Evolutionary conservation across 441 rosid species (phyloP).

Genomic region (Croton setiger): DNA sequence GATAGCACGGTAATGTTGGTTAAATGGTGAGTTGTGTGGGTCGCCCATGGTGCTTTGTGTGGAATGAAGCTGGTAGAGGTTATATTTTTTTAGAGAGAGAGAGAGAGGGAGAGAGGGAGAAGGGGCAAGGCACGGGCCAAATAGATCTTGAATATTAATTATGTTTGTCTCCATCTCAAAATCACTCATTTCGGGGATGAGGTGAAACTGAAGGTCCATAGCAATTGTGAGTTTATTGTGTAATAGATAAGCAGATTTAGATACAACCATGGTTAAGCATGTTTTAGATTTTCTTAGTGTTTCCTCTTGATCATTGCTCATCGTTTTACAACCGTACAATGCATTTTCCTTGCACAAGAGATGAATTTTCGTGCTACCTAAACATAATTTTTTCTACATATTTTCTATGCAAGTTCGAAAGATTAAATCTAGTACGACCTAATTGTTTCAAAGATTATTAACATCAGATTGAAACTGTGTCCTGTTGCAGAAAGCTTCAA

Average conservation of each 20-base stretch:
- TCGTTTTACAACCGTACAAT: neutral
- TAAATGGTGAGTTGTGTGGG: neutral
- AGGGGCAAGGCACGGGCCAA: neutral
- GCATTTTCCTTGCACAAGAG: constrained; percentile 5
- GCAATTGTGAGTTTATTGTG: neutral
- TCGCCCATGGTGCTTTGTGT: neutral
- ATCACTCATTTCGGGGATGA: neutral
- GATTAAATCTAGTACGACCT: no score
- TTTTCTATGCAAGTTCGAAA: neutral
- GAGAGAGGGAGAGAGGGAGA: neutral
- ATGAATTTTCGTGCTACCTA: neutral
- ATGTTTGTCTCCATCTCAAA: neutral
- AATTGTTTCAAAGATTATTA: no score
- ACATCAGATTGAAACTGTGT: neutral
- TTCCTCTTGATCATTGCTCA: neutral
- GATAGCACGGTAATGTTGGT: neutral
- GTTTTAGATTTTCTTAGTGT: neutral
- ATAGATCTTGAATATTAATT: neutral
- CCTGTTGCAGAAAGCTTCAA: constrained; percentile 59
- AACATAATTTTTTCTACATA: neutral
- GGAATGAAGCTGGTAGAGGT: no score
- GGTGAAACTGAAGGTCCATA: neutral
- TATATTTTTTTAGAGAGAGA: neutral
- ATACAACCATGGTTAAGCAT: neutral
- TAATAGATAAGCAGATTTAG: neutral